Evolutionary conservation across 768 basidiomycete genomes (phyloP).

Genomic region (Terana coerulea): DNA sequence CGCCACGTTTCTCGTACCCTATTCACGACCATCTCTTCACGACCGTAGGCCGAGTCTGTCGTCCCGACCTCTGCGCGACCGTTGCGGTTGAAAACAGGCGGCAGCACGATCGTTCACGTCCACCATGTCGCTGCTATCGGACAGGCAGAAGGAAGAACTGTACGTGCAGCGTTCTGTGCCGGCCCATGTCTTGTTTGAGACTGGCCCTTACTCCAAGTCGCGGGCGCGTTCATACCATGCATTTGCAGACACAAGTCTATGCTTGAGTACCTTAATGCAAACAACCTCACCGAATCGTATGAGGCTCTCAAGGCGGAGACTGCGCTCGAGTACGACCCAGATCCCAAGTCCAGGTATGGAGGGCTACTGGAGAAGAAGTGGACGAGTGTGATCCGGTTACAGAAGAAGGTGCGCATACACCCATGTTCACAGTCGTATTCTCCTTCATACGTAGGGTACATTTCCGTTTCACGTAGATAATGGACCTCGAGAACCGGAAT

Average conservation of each 20-base stretch:
- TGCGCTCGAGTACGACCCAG: conserved; percentile 64
- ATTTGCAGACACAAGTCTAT: conserved; percentile 69
- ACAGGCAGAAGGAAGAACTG: conserved; percentile 46
- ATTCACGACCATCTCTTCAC: conserved; percentile 19
- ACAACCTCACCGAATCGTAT: conserved; percentile 60
- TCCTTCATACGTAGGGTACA: neutral
- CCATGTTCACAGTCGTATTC: neutral
- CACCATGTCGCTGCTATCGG: conserved; percentile 41
- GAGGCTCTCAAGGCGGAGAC: conserved; percentile 54
- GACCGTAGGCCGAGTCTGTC: conserved; percentile 5
- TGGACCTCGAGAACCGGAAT: conserved; percentile 88
- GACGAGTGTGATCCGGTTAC: conserved; percentile 92
- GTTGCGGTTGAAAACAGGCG: neutral
- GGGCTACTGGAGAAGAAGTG: conserved; percentile 96
- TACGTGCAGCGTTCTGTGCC: conserved; percentile 26
- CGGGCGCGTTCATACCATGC: conserved; percentile 16
- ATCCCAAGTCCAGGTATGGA: conserved; percentile 82
- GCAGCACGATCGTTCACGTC: conserved; percentile 3
- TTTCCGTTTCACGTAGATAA: conserved; percentile 53
- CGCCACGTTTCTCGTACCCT: conserved; percentile 13
- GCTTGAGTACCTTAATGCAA: conserved; percentile 71
- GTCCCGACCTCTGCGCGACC: conserved; percentile 5
- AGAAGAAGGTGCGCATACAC: conserved; percentile 72
- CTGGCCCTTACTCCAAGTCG: neutral
- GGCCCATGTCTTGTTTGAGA: conserved; percentile 9